A percentile compares a stretch with the other conserved stretches of the same genome.
Evolutionary conservation across 257 asterid species (phyloP).

Genomic region (Solanum pimpinellifolium): DNA sequence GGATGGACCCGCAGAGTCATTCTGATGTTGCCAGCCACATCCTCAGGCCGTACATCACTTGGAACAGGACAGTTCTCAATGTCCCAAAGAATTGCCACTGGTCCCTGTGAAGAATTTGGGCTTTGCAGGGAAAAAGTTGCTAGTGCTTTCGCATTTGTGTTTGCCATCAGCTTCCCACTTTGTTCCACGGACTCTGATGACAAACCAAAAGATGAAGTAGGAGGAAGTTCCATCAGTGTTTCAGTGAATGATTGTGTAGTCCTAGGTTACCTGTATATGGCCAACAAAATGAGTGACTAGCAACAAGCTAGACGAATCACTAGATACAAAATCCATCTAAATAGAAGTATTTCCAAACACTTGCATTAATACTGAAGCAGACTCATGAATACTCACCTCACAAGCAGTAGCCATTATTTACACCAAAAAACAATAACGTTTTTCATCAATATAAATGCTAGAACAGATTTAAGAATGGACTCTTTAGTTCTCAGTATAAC

Average conservation of each 20-base stretch:
- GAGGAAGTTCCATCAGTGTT: conserved; percentile 29
- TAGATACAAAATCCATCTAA: not conserved
- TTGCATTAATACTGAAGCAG: not conserved
- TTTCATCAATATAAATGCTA: not conserved
- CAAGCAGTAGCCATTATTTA: not conserved
- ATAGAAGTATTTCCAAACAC: not conserved
- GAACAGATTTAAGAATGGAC: not conserved
- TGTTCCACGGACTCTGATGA: conserved; percentile 26
- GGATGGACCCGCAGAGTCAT: conserved; percentile 79
- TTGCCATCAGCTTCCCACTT: conserved; percentile 11
- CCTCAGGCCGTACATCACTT: conserved; percentile 75
- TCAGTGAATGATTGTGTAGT: not conserved
- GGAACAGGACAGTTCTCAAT: conserved; percentile 96
- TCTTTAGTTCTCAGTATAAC: not conserved
- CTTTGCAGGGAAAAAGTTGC: conserved; percentile 21
- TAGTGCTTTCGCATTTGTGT: conserved; percentile 14
- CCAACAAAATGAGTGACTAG: not conserved
- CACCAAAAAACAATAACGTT: not conserved
- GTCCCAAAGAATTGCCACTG: conserved; percentile 90
- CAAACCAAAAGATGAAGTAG: conserved; percentile 9
- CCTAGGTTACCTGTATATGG: conserved; percentile 12
- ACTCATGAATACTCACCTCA: not conserved
- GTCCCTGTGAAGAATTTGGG: conserved; percentile 27
- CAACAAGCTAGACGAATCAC: not conserved
- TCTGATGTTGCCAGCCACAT: conserved; percentile 78